phyloP scores from a whole-genome alignment of 257 asterid genomes.

The Scutellaria barbata region DNA sequence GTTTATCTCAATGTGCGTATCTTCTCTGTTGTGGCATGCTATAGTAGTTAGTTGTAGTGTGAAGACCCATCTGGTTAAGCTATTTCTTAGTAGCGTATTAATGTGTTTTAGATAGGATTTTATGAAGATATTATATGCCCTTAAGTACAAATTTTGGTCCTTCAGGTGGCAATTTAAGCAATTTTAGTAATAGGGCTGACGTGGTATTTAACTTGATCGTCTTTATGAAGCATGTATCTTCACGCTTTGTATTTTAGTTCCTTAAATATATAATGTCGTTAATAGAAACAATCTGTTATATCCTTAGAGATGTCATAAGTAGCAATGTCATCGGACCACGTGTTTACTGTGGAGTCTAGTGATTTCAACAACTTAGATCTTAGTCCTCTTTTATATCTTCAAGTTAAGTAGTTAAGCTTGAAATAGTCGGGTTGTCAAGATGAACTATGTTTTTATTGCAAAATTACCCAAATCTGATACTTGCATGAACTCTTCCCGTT shows the following conservation, averaged over 20 bases:
- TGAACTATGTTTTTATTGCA: conserved; percentile 4
- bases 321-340: background rate
- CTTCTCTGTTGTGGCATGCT: background rate
- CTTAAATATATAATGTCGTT: background rate
- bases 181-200: background rate
- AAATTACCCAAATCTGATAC: background rate
- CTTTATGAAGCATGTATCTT: background rate
- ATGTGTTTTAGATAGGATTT: background rate
- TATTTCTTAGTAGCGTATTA: background rate
- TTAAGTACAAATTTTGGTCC: background rate
- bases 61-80: background rate
- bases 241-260: background rate
- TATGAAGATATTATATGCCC: background rate
- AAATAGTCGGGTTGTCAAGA: background rate
- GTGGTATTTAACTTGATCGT: background rate
- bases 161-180: background rate
- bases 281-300: background rate
- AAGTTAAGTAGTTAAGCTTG: background rate
- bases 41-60: background rate
- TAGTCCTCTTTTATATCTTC: background rate
- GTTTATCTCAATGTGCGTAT: background rate
- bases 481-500: background rate
- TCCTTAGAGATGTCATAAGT: background rate
- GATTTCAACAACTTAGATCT: background rate
- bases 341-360: background rate